Percentiles rank a stretch among this genome's conserved stretches.
These are phyloP conservation scores for Larix kaempferi DNA, from an alignment of 75 land plant genomes.

Conservation along the genomic window DNA sequence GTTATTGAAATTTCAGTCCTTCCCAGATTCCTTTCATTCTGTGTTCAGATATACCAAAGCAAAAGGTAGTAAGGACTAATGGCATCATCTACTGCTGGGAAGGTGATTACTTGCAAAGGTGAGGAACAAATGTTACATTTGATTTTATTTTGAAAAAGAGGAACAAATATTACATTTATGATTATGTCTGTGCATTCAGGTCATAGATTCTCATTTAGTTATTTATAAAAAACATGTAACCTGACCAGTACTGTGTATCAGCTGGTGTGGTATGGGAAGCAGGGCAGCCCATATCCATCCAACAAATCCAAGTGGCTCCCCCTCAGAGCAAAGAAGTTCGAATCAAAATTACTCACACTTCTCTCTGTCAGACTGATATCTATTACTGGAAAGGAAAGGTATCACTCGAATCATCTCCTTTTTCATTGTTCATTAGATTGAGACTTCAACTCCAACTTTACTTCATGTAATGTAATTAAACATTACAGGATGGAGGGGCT, in stretches of 20 bases:
- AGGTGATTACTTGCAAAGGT: conserved; percentile 5
- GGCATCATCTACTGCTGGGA: conserved; percentile 9
- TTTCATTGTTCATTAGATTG: not conserved
- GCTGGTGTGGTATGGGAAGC: conserved; percentile 88
- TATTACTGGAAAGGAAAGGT: conserved; percentile 65
- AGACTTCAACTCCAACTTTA: not conserved
- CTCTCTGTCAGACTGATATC: conserved; percentile 83
- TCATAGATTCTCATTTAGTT: not conserved
- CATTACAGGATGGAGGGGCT: not conserved
- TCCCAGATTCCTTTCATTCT: not conserved
- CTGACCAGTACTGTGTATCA: not conserved
- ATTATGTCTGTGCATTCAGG: no score
- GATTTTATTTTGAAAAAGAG: no score
- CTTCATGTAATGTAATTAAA: not conserved
- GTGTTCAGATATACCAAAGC: not conserved
- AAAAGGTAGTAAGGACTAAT: not conserved
- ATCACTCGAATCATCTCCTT: not conserved
- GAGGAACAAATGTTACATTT: not conserved
- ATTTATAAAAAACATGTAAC: no score
- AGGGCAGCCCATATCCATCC: conserved; percentile 54
- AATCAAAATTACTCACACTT: conserved; percentile 70
- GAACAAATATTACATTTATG: no score
- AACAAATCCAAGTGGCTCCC: conserved; percentile 76
- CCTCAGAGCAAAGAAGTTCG: conserved; percentile 74
- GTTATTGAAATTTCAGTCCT: not conserved